Evolutionary conservation across 371 early-diverging fungal species (phyloP), one percentile per base, ranked within the genome.

Genomic region (Mortierella sp.): DNA sequence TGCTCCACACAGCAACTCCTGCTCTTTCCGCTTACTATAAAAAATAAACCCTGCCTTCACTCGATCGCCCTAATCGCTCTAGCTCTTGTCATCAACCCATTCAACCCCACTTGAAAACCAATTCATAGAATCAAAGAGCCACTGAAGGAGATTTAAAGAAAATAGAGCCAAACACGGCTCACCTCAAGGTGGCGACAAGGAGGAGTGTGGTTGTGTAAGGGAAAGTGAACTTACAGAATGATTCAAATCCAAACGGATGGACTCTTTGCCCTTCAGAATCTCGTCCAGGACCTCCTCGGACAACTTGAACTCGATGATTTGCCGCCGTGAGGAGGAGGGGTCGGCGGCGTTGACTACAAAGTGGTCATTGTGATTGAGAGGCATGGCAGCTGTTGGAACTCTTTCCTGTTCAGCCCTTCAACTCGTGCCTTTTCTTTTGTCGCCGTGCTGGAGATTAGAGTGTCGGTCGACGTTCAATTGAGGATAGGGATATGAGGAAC

Each of bases 281-380:
- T 84, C 81, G 43, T 84, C 85, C 40, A 84, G 73, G 43, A 73
- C 81, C 61, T 84, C 81, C 71, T 84, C 85, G 14, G 85, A 84
- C 69, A 84, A 57, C 76, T 81, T 80, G 78, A 84, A 75, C 50
- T 84, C 85, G 57, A 84, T 84, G 75, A 84, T 72, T 67, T 80
- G 85, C 73, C 78, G 77, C 76, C 85, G 74, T 37, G 67, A 67
- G 24, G 67, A 19, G 28, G 76, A 51, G 28, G 85, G 81, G 57
- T 80, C 78, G 26, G 85, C 85, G 31, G 85, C 85, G 70, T 84
- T 84, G 43, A 84, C 81, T 37, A 80, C 74, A 70, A 75, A 80
- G 54, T 67, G 85, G 74, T 84, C 81, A 64, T 80, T 80, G 54
- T 84, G 85, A 40, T 80, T 77, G 72, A 84, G 77, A 24, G 85